A percentile compares a stretch with the other conserved stretches of the same genome.
Conservation (phyloP, 345 rosid genomes). For the Erucastrum elatum region DNA sequence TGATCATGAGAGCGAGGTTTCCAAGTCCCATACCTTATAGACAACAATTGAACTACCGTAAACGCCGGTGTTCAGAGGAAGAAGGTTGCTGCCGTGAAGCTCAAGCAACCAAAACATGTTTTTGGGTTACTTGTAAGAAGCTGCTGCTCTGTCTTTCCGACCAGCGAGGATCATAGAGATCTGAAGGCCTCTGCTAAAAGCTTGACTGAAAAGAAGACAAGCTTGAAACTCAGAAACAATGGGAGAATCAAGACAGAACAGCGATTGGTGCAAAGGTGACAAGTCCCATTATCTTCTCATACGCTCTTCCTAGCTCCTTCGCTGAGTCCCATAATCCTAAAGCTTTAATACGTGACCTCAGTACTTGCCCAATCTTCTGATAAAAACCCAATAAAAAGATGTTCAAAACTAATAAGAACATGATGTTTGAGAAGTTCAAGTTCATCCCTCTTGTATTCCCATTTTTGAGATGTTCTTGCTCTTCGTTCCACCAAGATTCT, state of each 20-base stretch:
- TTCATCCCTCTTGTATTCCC: slow-evolving; percentile 64
- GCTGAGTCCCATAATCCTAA: slow-evolving; percentile 76
- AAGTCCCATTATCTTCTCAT: slow-evolving; percentile 75
- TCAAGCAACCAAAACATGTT: slow-evolving; percentile 5
- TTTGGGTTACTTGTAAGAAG: slow-evolving; percentile 29
- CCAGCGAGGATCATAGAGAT: slow-evolving; percentile 85
- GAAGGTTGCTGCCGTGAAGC: background rate
- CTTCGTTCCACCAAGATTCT: slow-evolving; percentile 97
- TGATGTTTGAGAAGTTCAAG: slow-evolving; percentile 38
- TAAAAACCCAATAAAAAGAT: background rate
- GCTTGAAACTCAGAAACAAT: slow-evolving; percentile 84
- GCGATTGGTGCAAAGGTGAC: slow-evolving; percentile 67
- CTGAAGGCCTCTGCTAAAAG: slow-evolving; percentile 89
- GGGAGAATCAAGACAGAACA: slow-evolving; percentile 74
- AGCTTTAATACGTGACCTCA: slow-evolving; percentile 49
- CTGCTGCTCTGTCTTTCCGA: slow-evolving; percentile 51
- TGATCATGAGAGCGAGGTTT: slow-evolving; percentile 20
- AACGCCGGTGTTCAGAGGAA: background rate
- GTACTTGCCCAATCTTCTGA: slow-evolving; percentile 67
- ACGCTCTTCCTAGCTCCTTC: slow-evolving; percentile 50
- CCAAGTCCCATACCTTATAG: slow-evolving; percentile 20
- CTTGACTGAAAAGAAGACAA: slow-evolving; percentile 91
- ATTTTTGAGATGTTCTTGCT: slow-evolving; percentile 70
- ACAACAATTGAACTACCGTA: slow-evolving; percentile 10
- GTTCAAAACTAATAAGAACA: background rate